Percentiles rank a stretch among this genome's conserved stretches.
Evolutionary conservation across 495 filamentous ascomycete species (phyloP).

Genomic region (Aspergillus panamensis): DNA sequence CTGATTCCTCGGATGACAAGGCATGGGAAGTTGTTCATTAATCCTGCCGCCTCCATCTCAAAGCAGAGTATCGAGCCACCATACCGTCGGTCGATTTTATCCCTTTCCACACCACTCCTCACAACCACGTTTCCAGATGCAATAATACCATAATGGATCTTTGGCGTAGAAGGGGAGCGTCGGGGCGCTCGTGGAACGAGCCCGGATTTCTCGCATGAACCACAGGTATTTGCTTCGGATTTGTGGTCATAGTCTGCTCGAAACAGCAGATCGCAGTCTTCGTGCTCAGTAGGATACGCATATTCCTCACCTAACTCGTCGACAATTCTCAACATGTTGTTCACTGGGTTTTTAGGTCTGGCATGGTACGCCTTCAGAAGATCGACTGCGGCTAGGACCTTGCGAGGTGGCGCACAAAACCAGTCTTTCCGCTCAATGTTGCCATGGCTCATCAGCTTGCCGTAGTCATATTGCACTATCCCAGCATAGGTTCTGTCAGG

Average conservation of each 20-base stretch:
- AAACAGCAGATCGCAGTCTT: constrained; percentile 27
- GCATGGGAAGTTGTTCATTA: not conserved
- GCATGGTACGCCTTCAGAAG: constrained; percentile 20
- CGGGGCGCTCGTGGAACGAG: not conserved
- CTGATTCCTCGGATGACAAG: constrained; percentile 4
- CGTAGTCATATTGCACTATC: constrained; percentile 38
- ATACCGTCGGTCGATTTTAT: constrained; percentile 6
- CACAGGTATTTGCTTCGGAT: not conserved
- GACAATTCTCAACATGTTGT: constrained; percentile 14
- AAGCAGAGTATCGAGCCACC: constrained; percentile 1
- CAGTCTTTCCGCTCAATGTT: constrained; percentile 35
- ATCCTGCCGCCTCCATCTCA: constrained; percentile 1
- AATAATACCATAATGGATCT: constrained; percentile 19
- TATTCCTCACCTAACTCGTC: constrained; percentile 3
- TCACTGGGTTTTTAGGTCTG: constrained; percentile 12
- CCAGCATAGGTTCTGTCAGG: constrained; percentile 20
- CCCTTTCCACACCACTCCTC: constrained; percentile 3
- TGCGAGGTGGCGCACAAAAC: constrained; percentile 30
- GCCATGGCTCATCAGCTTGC: constrained; percentile 27
- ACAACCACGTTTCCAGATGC: constrained; percentile 22
- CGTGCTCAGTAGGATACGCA: not conserved
- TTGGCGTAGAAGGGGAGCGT: not conserved
- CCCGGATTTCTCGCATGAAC: not conserved
- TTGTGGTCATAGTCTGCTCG: constrained; percentile 26
- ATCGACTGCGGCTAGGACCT: constrained; percentile 28